Percentiles rank a stretch among this genome's conserved stretches.
These are phyloP conservation scores for Candida nitratophila DNA, from an alignment of 805 yeast species.

Conservation along the genomic window DNA sequence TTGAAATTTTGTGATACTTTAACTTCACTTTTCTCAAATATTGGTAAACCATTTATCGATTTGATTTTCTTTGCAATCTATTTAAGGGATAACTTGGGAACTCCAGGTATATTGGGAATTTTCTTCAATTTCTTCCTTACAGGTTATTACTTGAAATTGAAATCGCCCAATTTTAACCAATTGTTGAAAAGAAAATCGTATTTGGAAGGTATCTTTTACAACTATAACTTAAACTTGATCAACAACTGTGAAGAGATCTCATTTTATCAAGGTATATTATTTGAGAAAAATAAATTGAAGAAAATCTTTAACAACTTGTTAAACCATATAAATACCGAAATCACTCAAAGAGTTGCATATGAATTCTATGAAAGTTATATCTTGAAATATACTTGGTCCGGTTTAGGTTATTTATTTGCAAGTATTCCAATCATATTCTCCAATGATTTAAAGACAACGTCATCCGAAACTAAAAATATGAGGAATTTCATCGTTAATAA, in stretches of 20 bases:
- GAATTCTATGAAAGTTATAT: constrained; percentile 78
- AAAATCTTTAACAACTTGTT: constrained; percentile 51
- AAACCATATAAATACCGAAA: constrained; percentile 25
- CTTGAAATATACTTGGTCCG: constrained; percentile 90
- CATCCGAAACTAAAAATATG: constrained; percentile 54
- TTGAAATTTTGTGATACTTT: constrained; percentile 74
- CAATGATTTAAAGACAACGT: constrained; percentile 5
- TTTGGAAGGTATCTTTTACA: constrained; percentile 84
- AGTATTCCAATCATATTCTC: constrained; percentile 81
- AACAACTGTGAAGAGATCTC: constrained; percentile 92
- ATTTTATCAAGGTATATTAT: constrained; percentile 79
- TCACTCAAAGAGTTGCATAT: constrained; percentile 58
- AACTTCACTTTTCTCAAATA: constrained; percentile 75
- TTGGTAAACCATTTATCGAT: constrained; percentile 90
- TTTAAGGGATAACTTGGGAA: constrained; percentile 78
- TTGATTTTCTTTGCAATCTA: constrained; percentile 77
- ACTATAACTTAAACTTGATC: constrained; percentile 77
- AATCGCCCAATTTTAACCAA: constrained; percentile 82
- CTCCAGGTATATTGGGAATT: constrained; percentile 78
- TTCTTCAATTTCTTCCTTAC: constrained; percentile 75
- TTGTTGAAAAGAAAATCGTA: constrained; percentile 66
- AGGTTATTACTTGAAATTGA: constrained; percentile 61
- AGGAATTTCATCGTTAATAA: constrained; percentile 86
- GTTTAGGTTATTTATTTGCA: constrained; percentile 86
- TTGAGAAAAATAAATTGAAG: constrained; percentile 64